Base-by-base conservation (phyloP, 2,329 filamentous ascomycete genomes). In the Cytospora chrysosperma region DNA sequence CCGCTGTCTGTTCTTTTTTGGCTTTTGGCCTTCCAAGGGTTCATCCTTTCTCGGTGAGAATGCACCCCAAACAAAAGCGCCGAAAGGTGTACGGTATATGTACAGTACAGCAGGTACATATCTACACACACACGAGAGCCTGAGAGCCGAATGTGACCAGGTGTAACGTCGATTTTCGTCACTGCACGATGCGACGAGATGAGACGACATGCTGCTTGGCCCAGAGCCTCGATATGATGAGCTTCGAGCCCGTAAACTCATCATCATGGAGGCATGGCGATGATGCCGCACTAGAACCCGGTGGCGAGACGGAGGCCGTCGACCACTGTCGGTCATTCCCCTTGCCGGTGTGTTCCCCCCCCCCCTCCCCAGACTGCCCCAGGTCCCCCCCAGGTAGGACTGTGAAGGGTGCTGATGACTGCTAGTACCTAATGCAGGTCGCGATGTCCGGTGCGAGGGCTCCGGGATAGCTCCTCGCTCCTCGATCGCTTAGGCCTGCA, bases 61-160 rank as follows among this genome's bases (percentile, higher is more conserved):
- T 61, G 37, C 58, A n/a, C n/a, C n/a, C n/a, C n/a, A 61, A 61
- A 49, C 34, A 52, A 37, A 28, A 55, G 4, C 27, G 7, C 24
- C 37, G n/a, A 55, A 55, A 55, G 34, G 37, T 21, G 8, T 47
- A n/a, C n/a, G n/a, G n/a, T n/a, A n/a, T n/a, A n/a, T n/a, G n/a
- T n/a, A n/a, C n/a, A n/a, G n/a, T n/a, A n/a, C n/a, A n/a, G n/a
- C n/a, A n/a, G n/a, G n/a, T n/a, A n/a, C n/a, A n/a, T n/a, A n/a
- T n/a, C n/a, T n/a, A n/a, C n/a, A n/a, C n/a, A n/a, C n/a, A n/a
- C n/a, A n/a, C n/a, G n/a, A 19, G 40, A 32, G 19, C 47, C 28
- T 26, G 51, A 30, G 27, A 30, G 21, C 37, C 56, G 56, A n/a
- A 63, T 63, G 62, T 60, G 56, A 63, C 62, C 21, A 43, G 37